Conservation (phyloP, 768 basidiomycete species). For the Termitomyces sp. region DNA sequence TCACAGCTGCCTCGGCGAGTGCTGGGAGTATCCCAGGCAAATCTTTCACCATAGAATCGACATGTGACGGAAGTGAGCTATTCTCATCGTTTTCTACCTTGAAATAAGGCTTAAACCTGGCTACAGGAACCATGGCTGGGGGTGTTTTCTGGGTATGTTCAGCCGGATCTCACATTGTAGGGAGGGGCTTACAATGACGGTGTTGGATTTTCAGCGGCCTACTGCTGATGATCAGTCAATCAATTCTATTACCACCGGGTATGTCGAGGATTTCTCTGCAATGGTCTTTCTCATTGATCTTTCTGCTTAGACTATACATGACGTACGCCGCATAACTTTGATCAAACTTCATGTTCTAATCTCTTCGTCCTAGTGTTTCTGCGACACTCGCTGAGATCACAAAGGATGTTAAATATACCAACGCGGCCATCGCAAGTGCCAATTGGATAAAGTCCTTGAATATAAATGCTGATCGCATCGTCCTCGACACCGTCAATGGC, state of each 20-base stretch:
- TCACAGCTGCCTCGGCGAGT: conserved; percentile 34
- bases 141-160: conserved; percentile 48
- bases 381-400: conserved; percentile 45
- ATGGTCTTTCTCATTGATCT: neutral
- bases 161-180: neutral
- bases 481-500: conserved; percentile 43
- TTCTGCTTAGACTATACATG: conserved; percentile 9
- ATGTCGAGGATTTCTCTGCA: neutral
- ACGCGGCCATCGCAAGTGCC: conserved; percentile 41
- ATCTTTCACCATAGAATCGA: conserved; percentile 31
- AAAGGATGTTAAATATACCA: conserved; percentile 36
- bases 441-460: conserved; percentile 45
- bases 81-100: neutral
- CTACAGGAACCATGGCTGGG: conserved; percentile 43
- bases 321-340: conserved; percentile 2
- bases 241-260: conserved; percentile 52
- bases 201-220: conserved; percentile 29
- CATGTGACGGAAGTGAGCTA: conserved; percentile 39
- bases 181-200: neutral
- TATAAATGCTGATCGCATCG: conserved; percentile 32
- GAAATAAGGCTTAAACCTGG: neutral
- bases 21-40: conserved; percentile 36
- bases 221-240: conserved; percentile 34
- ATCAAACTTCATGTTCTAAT: neutral
- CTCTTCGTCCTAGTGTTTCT: conserved; percentile 31